A percentile compares a stretch with the other conserved stretches of the same genome.
phyloP scores from a whole-genome alignment of 352 stramenopile species.

The Phytophthora sp. region DNA sequence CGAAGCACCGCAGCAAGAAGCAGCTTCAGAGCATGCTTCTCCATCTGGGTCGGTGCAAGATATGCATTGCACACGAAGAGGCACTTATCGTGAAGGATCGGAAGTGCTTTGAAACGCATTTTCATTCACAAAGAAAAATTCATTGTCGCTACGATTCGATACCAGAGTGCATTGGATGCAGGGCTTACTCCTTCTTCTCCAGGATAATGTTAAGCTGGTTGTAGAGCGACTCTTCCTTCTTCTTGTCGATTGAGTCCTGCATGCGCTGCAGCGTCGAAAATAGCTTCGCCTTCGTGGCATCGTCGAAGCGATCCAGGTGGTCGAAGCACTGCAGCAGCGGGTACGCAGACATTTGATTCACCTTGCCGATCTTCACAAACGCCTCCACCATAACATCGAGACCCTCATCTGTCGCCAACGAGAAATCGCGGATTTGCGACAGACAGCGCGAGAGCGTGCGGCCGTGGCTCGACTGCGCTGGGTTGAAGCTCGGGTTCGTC shows the following conservation, averaged over 20 bases:
- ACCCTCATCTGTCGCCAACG: conserved; percentile 75
- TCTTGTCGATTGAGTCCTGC: conserved; percentile 81
- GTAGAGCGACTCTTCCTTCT: conserved; percentile 84
- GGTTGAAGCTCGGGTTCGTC: conserved; percentile 75
- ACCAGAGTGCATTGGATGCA: too few species aligned
- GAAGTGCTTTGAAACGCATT: conserved; percentile 1
- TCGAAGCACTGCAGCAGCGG: conserved; percentile 83
- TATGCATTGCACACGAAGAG: conserved; percentile 17
- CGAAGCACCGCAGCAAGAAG: conserved; percentile 8
- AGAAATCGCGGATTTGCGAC: conserved; percentile 79
- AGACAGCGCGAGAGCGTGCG: conserved; percentile 68
- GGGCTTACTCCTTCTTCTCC: conserved; percentile 66
- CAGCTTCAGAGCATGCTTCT: conserved; percentile 17
- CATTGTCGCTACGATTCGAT: not conserved
- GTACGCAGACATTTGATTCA: conserved; percentile 88
- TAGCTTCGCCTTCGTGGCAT: conserved; percentile 62
- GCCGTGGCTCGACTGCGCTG: conserved; percentile 73
- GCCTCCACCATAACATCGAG: conserved; percentile 73
- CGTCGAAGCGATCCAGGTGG: conserved; percentile 75
- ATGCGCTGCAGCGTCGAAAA: conserved; percentile 63
- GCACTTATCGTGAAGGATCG: not conserved
- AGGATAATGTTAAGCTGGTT: conserved; percentile 89
- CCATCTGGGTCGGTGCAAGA: conserved; percentile 17
- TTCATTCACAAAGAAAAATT: conserved; percentile 2
- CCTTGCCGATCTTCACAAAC: conserved; percentile 83